These are phyloP conservation scores for Aspergillus fructus DNA, from an alignment of 2,329 filamentous ascomycete genomes.

Conservation along the genomic window DNA sequence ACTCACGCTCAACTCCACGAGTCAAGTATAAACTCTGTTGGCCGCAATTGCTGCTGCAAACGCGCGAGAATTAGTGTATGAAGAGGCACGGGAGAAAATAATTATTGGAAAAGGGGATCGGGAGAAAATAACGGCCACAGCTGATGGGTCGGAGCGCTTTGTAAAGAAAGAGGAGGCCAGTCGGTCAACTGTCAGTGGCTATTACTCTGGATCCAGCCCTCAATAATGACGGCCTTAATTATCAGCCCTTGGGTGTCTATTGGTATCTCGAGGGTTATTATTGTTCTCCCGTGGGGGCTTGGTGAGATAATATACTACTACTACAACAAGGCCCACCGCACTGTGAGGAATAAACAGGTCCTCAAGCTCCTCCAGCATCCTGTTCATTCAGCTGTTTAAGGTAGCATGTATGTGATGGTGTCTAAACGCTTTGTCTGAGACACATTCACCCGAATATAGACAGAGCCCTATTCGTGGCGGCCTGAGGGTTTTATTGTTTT, in stretches of 20 bases:
- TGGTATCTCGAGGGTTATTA: background rate
- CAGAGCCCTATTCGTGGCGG: background rate
- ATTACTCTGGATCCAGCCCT: slow-evolving; percentile 8
- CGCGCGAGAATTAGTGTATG: background rate
- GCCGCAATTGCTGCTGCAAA: background rate
- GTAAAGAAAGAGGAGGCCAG: slow-evolving; percentile 3
- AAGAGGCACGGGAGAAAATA: background rate
- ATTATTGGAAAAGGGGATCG: background rate
- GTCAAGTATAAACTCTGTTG: background rate
- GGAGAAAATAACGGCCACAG: background rate
- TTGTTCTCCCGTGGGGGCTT: background rate
- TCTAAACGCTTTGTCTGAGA: background rate
- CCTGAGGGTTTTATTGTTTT: background rate
- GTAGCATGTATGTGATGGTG: background rate
- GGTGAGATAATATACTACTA: background rate
- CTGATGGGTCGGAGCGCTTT: background rate
- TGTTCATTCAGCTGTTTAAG: background rate
- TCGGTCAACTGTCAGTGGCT: background rate
- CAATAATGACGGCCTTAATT: slow-evolving; percentile 3
- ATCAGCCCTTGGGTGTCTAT: background rate
- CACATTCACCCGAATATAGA: background rate
- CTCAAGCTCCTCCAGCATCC: background rate
- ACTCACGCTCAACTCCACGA: slow-evolving; percentile 2
- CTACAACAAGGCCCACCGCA: background rate
- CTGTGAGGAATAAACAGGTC: background rate